Conservation (phyloP, 1,284 basidiomycete species). For the Waitea zeae region DNA sequence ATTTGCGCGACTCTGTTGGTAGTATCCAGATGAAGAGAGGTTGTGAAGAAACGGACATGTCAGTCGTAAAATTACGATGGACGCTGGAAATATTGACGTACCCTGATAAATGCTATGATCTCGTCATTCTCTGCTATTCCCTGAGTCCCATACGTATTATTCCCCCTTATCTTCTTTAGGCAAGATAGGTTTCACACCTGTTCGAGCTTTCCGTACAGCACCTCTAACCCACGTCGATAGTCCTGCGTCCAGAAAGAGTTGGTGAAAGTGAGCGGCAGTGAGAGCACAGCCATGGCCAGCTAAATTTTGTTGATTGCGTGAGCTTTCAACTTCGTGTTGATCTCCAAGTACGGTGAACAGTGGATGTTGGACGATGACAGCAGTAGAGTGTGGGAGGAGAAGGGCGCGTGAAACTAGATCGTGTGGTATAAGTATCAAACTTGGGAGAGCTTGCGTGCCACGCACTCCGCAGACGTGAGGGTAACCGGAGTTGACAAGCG, state of each 20-base stretch:
- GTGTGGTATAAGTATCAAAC: too few relatives aligned
- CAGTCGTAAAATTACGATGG: background rate
- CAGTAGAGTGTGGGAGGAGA: too few relatives aligned
- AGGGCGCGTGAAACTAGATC: background rate
- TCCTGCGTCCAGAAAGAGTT: constrained; percentile 91
- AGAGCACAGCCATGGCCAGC: constrained; percentile 62
- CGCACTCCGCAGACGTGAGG: too few relatives aligned
- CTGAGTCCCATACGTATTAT: too few relatives aligned
- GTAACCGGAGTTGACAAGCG: too few relatives aligned
- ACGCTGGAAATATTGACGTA: constrained; percentile 17
- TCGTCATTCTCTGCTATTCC: constrained; percentile 68
- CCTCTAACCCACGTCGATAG: constrained; percentile 67
- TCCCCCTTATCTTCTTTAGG: too few relatives aligned
- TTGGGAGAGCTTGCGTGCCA: too few relatives aligned
- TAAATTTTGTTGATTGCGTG: too few relatives aligned
- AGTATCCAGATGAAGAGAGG: too few relatives aligned
- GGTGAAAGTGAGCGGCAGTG: constrained; percentile 68
- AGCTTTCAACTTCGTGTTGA: background rate
- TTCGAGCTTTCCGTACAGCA: constrained; percentile 61
- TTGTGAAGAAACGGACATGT: too few relatives aligned
- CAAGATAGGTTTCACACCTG: constrained; percentile 36
- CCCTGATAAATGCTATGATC: constrained; percentile 66
- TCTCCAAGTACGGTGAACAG: too few relatives aligned
- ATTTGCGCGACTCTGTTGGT: constrained; percentile 37
- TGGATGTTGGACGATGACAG: too few relatives aligned